phyloP scores from a whole-genome alignment of 495 filamentous ascomycete species.

The Lineolata rhizophorae region DNA sequence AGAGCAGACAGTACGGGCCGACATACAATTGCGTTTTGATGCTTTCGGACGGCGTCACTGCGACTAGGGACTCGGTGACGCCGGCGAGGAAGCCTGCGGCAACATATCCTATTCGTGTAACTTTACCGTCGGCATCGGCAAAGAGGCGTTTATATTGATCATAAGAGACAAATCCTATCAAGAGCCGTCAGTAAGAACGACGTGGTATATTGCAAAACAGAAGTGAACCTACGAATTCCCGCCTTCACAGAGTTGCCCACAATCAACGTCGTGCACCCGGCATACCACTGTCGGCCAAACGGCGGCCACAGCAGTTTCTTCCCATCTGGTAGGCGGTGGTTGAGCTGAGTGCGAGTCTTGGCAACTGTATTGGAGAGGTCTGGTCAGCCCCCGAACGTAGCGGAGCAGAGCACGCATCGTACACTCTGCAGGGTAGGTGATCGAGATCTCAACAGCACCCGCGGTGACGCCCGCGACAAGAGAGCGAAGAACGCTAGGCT shows the following conservation, averaged over 20 bases:
- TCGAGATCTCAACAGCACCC: conserved; percentile 89
- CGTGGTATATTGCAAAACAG: conserved; percentile 1
- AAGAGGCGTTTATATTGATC: conserved; percentile 51
- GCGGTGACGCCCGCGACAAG: conserved; percentile 77
- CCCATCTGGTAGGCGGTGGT: conserved; percentile 54
- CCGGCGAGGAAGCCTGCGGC: conserved; percentile 89
- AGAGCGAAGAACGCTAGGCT: conserved; percentile 66
- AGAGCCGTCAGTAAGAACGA: background rate
- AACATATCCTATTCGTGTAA: conserved; percentile 77
- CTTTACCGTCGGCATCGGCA: conserved; percentile 65
- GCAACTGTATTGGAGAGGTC: conserved; percentile 36
- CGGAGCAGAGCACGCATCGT: conserved; percentile 16
- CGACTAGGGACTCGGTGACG: conserved; percentile 77
- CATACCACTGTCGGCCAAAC: conserved; percentile 90
- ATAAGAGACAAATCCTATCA: conserved; percentile 76
- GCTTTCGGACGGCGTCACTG: conserved; percentile 91
- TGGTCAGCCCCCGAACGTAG: background rate
- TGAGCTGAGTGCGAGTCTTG: conserved; percentile 88
- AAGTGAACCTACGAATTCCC: conserved; percentile 49
- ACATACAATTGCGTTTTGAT: conserved; percentile 82
- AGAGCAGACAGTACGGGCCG: too few species aligned
- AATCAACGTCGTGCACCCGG: conserved; percentile 89
- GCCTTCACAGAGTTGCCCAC: conserved; percentile 94
- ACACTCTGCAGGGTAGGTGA: conserved; percentile 97
- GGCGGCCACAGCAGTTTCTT: conserved; percentile 90